These are phyloP conservation scores for Tylopilus vinaceipallidus DNA, from an alignment of 768 basidiomycete species.

Conservation along the genomic window DNA sequence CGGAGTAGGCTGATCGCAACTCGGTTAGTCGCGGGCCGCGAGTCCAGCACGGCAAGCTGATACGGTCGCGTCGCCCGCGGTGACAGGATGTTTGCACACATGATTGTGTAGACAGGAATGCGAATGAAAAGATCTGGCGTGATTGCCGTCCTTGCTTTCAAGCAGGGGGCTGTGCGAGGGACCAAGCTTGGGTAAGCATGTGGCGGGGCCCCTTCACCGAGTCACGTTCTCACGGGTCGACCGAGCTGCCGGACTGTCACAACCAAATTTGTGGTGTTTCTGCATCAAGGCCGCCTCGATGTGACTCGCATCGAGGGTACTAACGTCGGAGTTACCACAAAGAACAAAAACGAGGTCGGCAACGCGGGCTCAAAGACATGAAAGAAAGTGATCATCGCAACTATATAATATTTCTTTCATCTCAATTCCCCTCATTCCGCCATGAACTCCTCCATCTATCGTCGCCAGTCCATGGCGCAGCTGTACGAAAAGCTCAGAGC, in stretches of 20 bases:
- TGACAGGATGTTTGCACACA: conserved; percentile 13
- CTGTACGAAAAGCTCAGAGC: conserved; percentile 35
- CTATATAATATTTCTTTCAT: conserved; percentile 29
- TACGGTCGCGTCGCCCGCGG: conserved; percentile 58
- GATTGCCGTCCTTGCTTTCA: conserved; percentile 3
- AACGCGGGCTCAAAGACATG: conserved; percentile 37
- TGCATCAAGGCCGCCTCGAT: conserved; percentile 38
- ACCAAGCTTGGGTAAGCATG: conserved; percentile 19
- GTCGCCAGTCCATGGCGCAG: conserved; percentile 36
- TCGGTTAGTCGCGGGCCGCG: conserved; percentile 64
- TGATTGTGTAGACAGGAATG: conserved; percentile 15
- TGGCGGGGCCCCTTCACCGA: conserved; percentile 21
- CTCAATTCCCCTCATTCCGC: conserved; percentile 11
- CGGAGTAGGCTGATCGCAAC: not conserved
- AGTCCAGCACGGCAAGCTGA: conserved; percentile 71
- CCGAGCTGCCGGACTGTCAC: conserved; percentile 16
- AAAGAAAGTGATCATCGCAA: conserved; percentile 34
- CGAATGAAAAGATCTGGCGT: conserved; percentile 12
- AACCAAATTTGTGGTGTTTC: conserved; percentile 16
- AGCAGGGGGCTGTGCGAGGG: conserved; percentile 13
- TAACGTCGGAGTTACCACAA: conserved; percentile 38
- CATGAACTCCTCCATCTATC: conserved; percentile 33
- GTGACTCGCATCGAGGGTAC: conserved; percentile 34
- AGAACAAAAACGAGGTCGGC: conserved; percentile 41
- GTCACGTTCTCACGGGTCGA: conserved; percentile 32